Evolutionary conservation across 164 flowering plant genomes (phyloP).

Genomic region (Vitis cinerea): DNA sequence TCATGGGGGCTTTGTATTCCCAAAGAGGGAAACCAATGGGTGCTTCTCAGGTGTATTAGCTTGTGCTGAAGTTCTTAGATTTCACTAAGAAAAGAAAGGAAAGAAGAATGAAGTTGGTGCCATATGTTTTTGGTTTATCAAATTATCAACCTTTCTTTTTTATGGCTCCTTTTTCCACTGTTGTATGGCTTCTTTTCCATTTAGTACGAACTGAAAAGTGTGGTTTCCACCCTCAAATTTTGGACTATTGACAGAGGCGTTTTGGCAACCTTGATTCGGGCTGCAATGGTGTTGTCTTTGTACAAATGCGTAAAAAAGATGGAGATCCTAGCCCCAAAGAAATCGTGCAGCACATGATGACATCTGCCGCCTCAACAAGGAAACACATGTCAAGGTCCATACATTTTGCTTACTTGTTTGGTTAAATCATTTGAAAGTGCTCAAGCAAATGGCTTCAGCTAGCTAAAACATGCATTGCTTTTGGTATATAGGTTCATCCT

Average conservation of each 20-base stretch:
- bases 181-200: neutral
- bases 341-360: conserved; percentile 79
- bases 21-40: no score
- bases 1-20: no score
- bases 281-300: conserved; percentile 82
- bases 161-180: no score
- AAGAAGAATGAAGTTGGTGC: no score
- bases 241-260: conserved; percentile 55
- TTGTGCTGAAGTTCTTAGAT: no score
- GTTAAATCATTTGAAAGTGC: neutral
- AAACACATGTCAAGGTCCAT: conserved; percentile 91
- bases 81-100: no score
- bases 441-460: neutral
- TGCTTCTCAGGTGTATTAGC: no score
- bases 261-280: conserved; percentile 82
- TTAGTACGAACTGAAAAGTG: neutral
- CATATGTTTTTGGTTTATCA: no score
- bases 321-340: conserved; percentile 73
- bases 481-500: conserved; percentile 60
- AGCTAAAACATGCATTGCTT: neutral
- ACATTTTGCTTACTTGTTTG: conserved; percentile 3
- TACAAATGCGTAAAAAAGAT: conserved; percentile 81
- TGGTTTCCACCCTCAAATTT: neutral
- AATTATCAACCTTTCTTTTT: no score
- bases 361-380: conserved; percentile 68